Evolutionary conservation across 345 rosid species (phyloP).

Genomic region (Murraya koenigii): DNA sequence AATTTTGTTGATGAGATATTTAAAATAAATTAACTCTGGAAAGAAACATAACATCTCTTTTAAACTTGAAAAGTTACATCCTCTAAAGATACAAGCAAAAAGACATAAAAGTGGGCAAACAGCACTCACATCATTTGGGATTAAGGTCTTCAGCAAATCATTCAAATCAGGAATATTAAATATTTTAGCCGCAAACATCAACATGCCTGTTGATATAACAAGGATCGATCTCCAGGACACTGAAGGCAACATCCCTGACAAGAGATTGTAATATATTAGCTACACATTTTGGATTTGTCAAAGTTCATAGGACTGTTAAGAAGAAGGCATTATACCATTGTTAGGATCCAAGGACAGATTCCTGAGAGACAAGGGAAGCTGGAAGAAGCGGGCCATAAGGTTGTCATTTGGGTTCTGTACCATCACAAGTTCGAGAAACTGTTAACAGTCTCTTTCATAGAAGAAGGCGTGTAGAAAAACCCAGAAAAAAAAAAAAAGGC

Average conservation of each 20-base stretch:
- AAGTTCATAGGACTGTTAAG: conserved; percentile 13
- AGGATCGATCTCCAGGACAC: conserved; percentile 63
- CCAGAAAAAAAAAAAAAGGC: neutral
- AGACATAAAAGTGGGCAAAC: neutral
- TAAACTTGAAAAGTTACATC: neutral
- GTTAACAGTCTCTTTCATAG: neutral
- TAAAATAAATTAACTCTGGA: neutral
- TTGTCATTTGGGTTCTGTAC: conserved; percentile 66
- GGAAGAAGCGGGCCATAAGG: conserved; percentile 69
- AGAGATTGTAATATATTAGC: conserved; percentile 8
- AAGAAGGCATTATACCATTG: conserved; percentile 45
- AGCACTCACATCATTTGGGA: conserved; percentile 63
- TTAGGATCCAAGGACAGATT: conserved; percentile 49
- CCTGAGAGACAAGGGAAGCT: conserved; percentile 75
- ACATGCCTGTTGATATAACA: conserved; percentile 55
- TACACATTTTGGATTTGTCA: conserved; percentile 7
- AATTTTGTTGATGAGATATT: neutral
- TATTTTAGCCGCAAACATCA: conserved; percentile 79
- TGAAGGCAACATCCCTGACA: conserved; percentile 56
- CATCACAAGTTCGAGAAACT: conserved; percentile 10
- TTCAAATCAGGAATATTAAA: conserved; percentile 56
- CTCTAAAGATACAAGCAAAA: neutral
- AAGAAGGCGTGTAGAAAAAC: neutral
- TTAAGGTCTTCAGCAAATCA: conserved; percentile 52
- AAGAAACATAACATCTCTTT: neutral